Evolutionary conservation across 129 eudicot species (phyloP).

Genomic region (Escallonia herrerae): DNA sequence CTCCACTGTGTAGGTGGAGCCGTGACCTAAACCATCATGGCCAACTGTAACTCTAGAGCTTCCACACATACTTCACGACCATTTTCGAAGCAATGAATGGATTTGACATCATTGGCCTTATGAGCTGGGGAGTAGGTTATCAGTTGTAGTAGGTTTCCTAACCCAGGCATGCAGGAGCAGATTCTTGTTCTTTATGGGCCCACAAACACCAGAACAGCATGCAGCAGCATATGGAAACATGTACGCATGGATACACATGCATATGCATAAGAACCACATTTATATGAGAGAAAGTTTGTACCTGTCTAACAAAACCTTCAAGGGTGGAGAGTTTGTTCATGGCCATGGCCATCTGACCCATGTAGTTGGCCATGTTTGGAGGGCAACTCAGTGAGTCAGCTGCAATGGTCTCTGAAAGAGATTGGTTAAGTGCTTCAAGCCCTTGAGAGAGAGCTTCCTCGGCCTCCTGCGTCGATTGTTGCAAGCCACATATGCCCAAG

Average conservation of each 20-base stretch:
- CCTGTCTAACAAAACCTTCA: slow-evolving; percentile 87
- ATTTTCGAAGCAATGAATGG: no score
- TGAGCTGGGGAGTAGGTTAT: slow-evolving; percentile 30
- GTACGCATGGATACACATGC: background rate
- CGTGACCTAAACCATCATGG: no score
- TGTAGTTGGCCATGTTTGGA: slow-evolving; percentile 80
- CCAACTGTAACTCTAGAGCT: no score
- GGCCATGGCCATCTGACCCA: slow-evolving; percentile 99
- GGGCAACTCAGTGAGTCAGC: slow-evolving; percentile 56
- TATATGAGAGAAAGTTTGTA: slow-evolving; percentile 3
- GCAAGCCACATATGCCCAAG: slow-evolving; percentile 58
- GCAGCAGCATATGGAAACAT: background rate
- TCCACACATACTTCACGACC: no score
- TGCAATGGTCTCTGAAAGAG: slow-evolving; percentile 77
- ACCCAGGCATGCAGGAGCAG: slow-evolving; percentile 32
- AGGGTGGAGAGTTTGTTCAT: slow-evolving; percentile 95
- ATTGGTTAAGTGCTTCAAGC: slow-evolving; percentile 92
- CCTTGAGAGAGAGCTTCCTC: slow-evolving; percentile 98
- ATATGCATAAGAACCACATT: background rate
- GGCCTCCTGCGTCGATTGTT: slow-evolving; percentile 80
- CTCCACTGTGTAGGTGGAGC: no score
- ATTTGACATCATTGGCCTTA: background rate
- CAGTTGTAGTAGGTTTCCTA: slow-evolving; percentile 69
- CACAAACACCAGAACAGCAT: slow-evolving; percentile 12
- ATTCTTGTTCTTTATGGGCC: slow-evolving; percentile 41